Conservation (phyloP, 805 yeast genomes). For the Ogataea pilisensis region DNA sequence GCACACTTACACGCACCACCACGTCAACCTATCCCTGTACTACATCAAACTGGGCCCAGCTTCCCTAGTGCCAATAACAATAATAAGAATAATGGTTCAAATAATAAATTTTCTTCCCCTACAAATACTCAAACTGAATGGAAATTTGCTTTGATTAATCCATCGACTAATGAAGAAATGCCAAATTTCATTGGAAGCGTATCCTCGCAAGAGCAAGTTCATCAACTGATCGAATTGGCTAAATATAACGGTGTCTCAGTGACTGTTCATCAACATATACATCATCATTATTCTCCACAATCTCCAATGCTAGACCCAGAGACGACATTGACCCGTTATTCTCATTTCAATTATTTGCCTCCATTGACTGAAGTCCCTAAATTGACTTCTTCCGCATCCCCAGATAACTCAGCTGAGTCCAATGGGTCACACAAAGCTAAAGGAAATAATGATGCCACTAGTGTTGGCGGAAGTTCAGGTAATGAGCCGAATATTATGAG, state of each 20-base stretch:
- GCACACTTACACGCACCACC: no score
- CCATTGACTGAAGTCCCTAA: conserved; percentile 70
- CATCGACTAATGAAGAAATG: conserved; percentile 39
- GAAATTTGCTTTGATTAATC: conserved; percentile 52
- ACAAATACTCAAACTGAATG: conserved; percentile 46
- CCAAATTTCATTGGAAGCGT: conserved; percentile 46
- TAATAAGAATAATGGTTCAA: no score
- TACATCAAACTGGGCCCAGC: conserved; percentile 5
- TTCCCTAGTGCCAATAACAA: not conserved
- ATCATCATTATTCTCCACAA: conserved; percentile 64
- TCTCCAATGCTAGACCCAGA: conserved; percentile 42
- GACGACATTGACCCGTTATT: conserved; percentile 51
- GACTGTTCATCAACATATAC: conserved; percentile 81
- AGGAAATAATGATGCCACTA: conserved; percentile 5
- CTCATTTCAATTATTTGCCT: conserved; percentile 73
- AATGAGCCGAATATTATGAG: conserved; percentile 41
- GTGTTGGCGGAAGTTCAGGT: conserved; percentile 1
- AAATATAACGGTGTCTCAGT: conserved; percentile 52
- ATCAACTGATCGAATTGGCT: conserved; percentile 56
- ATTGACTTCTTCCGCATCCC: conserved; percentile 54
- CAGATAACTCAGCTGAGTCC: conserved; percentile 29
- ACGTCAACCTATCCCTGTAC: not conserved
- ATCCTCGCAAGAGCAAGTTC: conserved; percentile 49
- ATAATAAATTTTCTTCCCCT: conserved; percentile 21
- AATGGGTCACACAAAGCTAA: conserved; percentile 15